phyloP scores from a whole-genome alignment of 2,329 filamentous ascomycete species.

The Ceratocystis ficicola region DNA sequence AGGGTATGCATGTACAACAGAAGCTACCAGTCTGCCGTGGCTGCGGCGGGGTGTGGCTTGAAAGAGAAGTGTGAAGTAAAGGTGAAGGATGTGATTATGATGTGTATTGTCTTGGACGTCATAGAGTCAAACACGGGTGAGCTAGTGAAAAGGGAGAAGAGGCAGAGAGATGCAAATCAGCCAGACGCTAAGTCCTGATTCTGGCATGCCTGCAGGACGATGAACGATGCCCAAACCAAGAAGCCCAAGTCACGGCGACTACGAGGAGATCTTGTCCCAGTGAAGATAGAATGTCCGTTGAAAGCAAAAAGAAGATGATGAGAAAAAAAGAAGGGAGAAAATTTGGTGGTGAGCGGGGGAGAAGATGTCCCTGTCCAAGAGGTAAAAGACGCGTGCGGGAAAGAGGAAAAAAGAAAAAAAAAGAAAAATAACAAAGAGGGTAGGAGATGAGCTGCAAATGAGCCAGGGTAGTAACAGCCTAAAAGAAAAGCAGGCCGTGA shows the following conservation, averaged over 20 bases:
- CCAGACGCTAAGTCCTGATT: neutral
- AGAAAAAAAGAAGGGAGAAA: neutral
- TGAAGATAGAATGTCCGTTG: neutral
- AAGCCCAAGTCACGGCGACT: neutral
- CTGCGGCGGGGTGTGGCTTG: neutral
- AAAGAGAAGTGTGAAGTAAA: neutral
- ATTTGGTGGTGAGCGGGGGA: neutral
- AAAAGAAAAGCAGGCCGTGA: neutral
- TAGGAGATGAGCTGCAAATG: neutral
- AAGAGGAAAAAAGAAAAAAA: neutral
- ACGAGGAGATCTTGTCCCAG: too few species aligned
- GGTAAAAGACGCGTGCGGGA: neutral
- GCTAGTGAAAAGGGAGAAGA: neutral
- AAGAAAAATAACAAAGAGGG: neutral
- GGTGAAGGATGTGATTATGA: neutral
- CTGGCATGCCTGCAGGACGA: neutral
- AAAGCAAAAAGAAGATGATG: neutral
- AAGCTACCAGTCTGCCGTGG: neutral
- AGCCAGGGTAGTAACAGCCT: slow-evolving; percentile 1
- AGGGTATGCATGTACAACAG: neutral
- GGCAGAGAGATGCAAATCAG: neutral
- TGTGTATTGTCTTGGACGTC: neutral
- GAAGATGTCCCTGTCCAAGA: neutral
- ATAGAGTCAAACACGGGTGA: neutral
- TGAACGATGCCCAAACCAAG: neutral